Evolutionary conservation across 2,329 filamentous ascomycete species (phyloP).

Genomic region (Monilinia polystroma): DNA sequence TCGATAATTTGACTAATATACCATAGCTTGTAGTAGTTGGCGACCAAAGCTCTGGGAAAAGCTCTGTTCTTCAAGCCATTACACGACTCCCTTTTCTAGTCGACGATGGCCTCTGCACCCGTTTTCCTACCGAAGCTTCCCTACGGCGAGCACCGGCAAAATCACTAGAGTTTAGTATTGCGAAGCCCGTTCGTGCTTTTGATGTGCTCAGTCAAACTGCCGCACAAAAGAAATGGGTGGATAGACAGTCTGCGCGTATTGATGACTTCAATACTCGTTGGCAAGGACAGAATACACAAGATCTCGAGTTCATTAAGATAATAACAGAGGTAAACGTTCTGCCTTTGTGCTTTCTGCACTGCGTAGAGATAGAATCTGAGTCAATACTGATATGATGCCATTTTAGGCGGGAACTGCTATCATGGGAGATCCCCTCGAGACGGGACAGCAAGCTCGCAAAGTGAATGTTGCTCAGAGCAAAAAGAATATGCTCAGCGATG

Average conservation of each 20-base stretch:
- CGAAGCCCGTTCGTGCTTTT: neutral
- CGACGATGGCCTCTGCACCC: conserved; percentile 29
- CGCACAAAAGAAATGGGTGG: neutral
- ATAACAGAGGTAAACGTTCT: neutral
- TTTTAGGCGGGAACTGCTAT: conserved; percentile 2
- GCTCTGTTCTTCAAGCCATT: conserved; percentile 40
- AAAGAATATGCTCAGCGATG: neutral
- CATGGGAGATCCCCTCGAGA: neutral
- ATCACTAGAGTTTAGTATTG: neutral
- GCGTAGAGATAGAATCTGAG: no score
- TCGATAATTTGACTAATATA: neutral
- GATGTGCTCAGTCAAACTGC: neutral
- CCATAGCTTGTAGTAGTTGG: conserved; percentile 42
- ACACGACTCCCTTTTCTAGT: conserved; percentile 44
- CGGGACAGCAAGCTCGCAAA: neutral
- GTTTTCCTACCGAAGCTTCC: conserved; percentile 10
- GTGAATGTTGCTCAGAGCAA: neutral
- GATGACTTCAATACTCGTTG: neutral
- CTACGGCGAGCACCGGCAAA: neutral
- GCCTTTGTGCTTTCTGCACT: no score
- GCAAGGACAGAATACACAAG: accelerated
- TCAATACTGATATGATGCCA: neutral
- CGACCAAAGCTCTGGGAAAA: conserved; percentile 45
- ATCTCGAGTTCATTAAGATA: neutral
- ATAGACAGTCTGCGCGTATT: neutral